Evolutionary conservation across 345 rosid genomes (phyloP).

Genomic region (Alliaria petiolata): DNA sequence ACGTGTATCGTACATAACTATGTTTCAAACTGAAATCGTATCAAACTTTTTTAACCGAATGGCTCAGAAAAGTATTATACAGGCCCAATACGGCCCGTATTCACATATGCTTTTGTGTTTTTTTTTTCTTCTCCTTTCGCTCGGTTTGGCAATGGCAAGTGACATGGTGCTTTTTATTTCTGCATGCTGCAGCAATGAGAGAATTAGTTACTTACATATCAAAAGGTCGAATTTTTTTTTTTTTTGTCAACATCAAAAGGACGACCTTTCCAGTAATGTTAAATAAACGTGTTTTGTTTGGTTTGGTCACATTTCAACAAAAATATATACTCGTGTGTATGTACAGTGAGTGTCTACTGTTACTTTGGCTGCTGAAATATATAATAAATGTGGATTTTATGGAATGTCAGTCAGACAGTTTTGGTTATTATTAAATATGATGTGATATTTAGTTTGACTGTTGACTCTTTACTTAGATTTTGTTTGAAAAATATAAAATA

Average conservation of each 20-base stretch:
- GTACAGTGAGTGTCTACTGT: slow-evolving; percentile 4
- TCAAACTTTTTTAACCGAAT: too few species aligned
- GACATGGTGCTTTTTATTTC: background rate
- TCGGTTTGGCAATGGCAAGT: background rate
- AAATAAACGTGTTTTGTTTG: background rate
- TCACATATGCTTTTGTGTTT: background rate
- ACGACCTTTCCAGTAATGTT: background rate
- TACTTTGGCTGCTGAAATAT: slow-evolving; percentile 22
- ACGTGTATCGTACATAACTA: too few species aligned
- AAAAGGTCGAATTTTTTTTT: background rate
- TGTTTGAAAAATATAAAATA: background rate
- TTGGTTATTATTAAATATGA: background rate
- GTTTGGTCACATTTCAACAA: background rate
- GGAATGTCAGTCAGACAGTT: background rate
- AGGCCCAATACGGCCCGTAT: background rate
- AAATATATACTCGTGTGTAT: background rate
- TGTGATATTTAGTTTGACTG: slow-evolving; percentile 23
- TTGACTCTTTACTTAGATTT: slow-evolving; percentile 10
- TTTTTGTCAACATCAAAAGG: background rate
- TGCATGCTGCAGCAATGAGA: background rate
- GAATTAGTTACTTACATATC: background rate
- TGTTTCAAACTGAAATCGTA: too few species aligned
- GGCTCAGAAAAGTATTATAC: background rate
- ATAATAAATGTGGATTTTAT: background rate
- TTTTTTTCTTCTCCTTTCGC: background rate